Percentiles rank a stretch among this genome's conserved stretches.
Conservation (phyloP, 2,329 filamentous ascomycete genomes). For the Alternaria solani region DNA sequence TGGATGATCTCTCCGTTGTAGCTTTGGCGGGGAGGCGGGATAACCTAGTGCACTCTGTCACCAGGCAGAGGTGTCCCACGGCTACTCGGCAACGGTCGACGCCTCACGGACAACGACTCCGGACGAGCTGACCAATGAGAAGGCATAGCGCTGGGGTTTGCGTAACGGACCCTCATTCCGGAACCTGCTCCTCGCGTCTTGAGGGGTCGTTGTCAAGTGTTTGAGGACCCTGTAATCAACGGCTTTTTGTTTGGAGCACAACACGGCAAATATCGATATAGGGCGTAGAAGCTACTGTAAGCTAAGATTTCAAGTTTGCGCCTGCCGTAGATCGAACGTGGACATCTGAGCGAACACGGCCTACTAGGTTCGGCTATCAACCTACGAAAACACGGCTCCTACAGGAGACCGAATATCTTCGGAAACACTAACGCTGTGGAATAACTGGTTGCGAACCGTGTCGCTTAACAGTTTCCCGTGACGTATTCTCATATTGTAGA, state of each 20-base stretch:
- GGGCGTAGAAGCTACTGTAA: constrained; percentile 5
- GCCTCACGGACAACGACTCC: constrained; percentile 2
- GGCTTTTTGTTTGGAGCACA: background rate
- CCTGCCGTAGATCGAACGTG: constrained; percentile 15
- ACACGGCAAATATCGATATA: constrained; percentile 4
- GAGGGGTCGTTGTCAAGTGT: background rate
- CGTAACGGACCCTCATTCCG: constrained; percentile 4
- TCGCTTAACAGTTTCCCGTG: constrained; percentile 2
- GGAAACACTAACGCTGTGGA: constrained; percentile 5
- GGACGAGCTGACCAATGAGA: constrained; percentile 1
- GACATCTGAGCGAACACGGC: constrained; percentile 5
- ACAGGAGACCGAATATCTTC: constrained; percentile 7
- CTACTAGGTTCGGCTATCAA: background rate
- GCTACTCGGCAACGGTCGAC: constrained; percentile 10
- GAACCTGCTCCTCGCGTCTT: background rate
- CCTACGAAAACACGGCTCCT: background rate
- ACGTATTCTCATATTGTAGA: background rate
- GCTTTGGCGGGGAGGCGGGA: constrained; percentile 17
- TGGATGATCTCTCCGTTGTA: constrained; percentile 13
- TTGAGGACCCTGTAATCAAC: constrained; percentile 3
- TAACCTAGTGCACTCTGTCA: constrained; percentile 2
- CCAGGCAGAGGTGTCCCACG: background rate
- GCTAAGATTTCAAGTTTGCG: background rate
- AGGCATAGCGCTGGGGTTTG: background rate
- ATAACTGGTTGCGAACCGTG: background rate